These are phyloP conservation scores for Beauveria medogensis DNA, from an alignment of 2,329 filamentous ascomycete genomes.

Conservation along the genomic window DNA sequence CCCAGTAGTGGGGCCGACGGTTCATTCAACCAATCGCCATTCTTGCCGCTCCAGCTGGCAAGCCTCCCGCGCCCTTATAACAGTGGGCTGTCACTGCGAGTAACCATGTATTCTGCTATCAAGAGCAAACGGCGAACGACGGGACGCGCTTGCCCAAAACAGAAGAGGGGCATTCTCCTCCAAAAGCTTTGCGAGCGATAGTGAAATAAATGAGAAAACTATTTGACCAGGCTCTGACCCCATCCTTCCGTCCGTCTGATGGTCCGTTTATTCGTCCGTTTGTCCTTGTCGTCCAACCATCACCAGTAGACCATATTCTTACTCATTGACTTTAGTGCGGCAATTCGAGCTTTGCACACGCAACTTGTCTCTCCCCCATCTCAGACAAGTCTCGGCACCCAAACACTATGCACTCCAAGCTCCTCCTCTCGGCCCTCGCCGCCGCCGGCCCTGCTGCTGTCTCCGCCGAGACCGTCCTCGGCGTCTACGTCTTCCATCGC, in stretches of 20 bases:
- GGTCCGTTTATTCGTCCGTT: neutral
- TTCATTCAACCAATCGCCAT: neutral
- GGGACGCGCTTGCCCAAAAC: neutral
- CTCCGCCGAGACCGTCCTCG: constrained; percentile 59
- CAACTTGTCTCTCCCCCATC: neutral
- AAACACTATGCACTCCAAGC: constrained; percentile 31
- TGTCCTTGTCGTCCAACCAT: neutral
- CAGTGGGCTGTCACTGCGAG: no score
- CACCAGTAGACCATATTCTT: neutral
- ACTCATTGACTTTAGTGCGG: neutral
- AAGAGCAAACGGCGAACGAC: neutral
- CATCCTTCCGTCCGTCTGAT: neutral
- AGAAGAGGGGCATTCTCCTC: neutral
- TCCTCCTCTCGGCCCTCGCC: constrained; percentile 32
- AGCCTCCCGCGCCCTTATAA: neutral
- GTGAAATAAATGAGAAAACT: constrained; percentile 2
- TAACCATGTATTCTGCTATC: no score
- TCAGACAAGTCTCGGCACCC: constrained; percentile 1
- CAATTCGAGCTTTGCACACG: neutral
- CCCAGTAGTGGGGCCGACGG: neutral
- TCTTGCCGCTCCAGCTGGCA: neutral
- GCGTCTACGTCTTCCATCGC: constrained; percentile 79
- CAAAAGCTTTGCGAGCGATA: neutral
- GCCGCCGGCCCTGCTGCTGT: constrained; percentile 25
- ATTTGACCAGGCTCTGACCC: constrained; percentile 4